These are phyloP conservation scores for Suhomyces maxii DNA, from an alignment of 1,139 yeast genomes.

Conservation along the genomic window DNA sequence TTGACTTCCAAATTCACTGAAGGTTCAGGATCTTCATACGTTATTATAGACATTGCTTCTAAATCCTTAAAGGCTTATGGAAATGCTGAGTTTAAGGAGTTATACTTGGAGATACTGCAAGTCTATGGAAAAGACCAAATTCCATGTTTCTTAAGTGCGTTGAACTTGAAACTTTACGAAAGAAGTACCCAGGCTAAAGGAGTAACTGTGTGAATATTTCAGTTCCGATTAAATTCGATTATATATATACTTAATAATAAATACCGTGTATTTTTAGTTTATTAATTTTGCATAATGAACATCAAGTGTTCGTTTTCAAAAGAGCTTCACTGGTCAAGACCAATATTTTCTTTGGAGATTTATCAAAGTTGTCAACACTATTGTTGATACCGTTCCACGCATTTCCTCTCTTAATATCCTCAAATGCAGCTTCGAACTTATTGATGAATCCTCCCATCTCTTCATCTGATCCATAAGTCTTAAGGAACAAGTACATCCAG, in stretches of 20 bases:
- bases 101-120: conserved; percentile 58
- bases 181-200: neutral
- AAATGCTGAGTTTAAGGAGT: conserved; percentile 42
- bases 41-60: conserved; percentile 39
- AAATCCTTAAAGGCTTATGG: conserved; percentile 45
- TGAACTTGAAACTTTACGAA: conserved; percentile 55
- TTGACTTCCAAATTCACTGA: conserved; percentile 55
- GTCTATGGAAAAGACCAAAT: conserved; percentile 73
- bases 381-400: conserved; percentile 56
- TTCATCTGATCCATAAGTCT: conserved; percentile 23
- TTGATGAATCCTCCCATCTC: conserved; percentile 21
- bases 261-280: no score
- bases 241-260: no score
- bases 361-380: conserved; percentile 39
- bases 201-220: neutral
- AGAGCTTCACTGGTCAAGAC: conserved; percentile 11
- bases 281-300: neutral
- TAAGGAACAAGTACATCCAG: conserved; percentile 53
- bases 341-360: conserved; percentile 37
- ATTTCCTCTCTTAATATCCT: conserved; percentile 59
- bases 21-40: conserved; percentile 27
- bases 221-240: no score
- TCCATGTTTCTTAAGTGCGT: conserved; percentile 78
- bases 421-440: conserved; percentile 28
- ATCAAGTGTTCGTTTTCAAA: neutral